Base-by-base conservation (phyloP, 805 yeast species). In the Peterozyma toletana region DNA sequence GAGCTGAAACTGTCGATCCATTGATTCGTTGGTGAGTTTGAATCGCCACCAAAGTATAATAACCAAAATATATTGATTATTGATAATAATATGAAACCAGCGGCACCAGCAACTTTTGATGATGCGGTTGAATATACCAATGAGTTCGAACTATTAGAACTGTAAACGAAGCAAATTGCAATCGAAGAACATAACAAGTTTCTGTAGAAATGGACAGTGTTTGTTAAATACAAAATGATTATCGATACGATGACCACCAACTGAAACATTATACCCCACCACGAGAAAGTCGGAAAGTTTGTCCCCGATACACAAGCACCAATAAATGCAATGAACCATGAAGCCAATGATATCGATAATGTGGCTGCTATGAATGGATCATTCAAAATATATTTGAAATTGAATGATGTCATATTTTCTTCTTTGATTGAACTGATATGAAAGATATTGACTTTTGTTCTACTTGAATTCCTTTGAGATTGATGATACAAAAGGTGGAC, bases 181-280 rank as follows among this genome's bases (percentile, higher is more conserved):
- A 81, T 59, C 44, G 73, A 64, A 2, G 81, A 78, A 35, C 79
- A 74, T 35, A 80, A 58, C 35, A 78, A 71, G 48, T 68, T 63
- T 53, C 83, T 76, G 66, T 93, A 87, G 48, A 77, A 70, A 57
- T 85, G 88, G 47, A 87, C 68, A 37, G 78, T 64, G 62, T 84
- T 82, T 54, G 59, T 79, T 57, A 60, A 72, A 63, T 75, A 87
- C 50, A 78, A 67, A 44, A 70, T 53, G 36, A 73, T 71, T 47
- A 76, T 70, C 16, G 70, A 59, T 5, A 78, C 52, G 16, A 85
- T 71, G 36, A 87, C 52, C 30, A 86, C 49, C 16, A 89, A 67
- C 63, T 91, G 81, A 57, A 78, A 93, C 2, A 85, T 90, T 5
- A 93, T 62, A 1, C 95, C 96, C 99, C 99, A 93, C 99, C 99